Evolutionary conservation across 2,329 filamentous ascomycete species (phyloP).

Genomic region (Trichoderma aggressivum): DNA sequence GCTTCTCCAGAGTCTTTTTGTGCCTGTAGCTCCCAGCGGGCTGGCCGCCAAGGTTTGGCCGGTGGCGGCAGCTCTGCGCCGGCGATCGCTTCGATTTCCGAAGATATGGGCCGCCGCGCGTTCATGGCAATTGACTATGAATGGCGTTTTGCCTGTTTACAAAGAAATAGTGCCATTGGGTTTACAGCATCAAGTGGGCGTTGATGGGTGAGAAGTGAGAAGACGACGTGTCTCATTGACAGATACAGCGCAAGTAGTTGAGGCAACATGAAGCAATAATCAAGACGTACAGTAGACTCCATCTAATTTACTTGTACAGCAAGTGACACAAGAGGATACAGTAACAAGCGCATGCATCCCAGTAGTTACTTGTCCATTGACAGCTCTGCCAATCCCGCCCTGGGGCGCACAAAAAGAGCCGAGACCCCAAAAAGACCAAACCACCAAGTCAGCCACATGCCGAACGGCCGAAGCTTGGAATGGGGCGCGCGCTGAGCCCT

Average conservation of each 20-base stretch:
- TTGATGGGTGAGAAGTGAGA: not conserved
- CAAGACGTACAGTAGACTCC: not conserved
- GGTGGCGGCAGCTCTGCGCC: slow-evolving; percentile 4
- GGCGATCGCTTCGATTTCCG: not conserved
- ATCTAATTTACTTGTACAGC: not conserved
- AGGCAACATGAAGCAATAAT: not conserved
- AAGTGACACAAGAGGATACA: not conserved
- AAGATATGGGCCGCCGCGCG: not conserved
- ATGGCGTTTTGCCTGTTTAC: not conserved
- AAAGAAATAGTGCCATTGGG: too few species aligned
- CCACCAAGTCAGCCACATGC: not conserved
- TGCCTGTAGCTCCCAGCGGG: not conserved
- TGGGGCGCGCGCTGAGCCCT: not conserved
- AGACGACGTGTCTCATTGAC: not conserved
- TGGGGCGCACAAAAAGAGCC: not conserved
- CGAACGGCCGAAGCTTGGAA: slow-evolving; percentile 10
- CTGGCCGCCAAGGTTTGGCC: not conserved
- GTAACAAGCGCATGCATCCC: not conserved
- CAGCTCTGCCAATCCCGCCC: not conserved
- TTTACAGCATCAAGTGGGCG: not conserved
- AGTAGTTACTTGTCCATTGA: not conserved
- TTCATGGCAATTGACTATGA: not conserved
- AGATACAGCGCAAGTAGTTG: too few species aligned
- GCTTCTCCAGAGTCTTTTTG: not conserved
- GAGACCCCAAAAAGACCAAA: not conserved